Evolutionary conservation across 176 grass and related monocot species (phyloP).

Genomic region (Carex littledalei): DNA sequence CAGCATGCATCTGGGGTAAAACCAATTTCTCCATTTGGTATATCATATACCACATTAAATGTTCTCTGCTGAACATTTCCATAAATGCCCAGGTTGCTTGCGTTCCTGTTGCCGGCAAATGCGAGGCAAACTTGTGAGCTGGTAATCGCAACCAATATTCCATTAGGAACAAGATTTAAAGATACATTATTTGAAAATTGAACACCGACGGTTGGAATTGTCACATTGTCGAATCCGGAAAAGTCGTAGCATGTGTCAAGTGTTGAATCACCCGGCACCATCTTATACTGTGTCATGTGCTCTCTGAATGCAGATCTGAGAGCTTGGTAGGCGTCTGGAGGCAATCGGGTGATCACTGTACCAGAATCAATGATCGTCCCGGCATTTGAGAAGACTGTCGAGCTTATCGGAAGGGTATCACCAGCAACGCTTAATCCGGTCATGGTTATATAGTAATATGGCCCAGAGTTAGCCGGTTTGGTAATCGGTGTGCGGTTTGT

Average conservation of each 20-base stretch:
- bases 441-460: conserved; percentile 30
- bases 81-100: background rate
- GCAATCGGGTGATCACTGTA: conserved; percentile 36
- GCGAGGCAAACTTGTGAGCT: conserved; percentile 21
- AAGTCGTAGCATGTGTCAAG: conserved; percentile 52
- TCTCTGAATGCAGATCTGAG: conserved; percentile 25
- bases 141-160: background rate
- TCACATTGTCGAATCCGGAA: no score
- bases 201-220: no score
- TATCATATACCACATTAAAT: conserved; percentile 36
- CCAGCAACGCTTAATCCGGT: conserved; percentile 23
- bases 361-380: conserved; percentile 41
- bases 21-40: conserved; percentile 7
- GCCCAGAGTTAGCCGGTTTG: background rate
- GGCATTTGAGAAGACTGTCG: background rate
- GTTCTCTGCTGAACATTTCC: conserved; percentile 44
- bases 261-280: no score
- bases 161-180: conserved; percentile 18
- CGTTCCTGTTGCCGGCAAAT: background rate
- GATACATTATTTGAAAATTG: conserved; percentile 18
- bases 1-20: conserved; percentile 28
- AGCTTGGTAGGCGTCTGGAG: conserved; percentile 17
- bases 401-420: background rate
- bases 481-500: conserved; percentile 19
- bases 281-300: conserved; percentile 24